These are phyloP conservation scores for Phytopythium cucurbitacearum DNA, from an alignment of 352 stramenopile species.

Conservation along the genomic window DNA sequence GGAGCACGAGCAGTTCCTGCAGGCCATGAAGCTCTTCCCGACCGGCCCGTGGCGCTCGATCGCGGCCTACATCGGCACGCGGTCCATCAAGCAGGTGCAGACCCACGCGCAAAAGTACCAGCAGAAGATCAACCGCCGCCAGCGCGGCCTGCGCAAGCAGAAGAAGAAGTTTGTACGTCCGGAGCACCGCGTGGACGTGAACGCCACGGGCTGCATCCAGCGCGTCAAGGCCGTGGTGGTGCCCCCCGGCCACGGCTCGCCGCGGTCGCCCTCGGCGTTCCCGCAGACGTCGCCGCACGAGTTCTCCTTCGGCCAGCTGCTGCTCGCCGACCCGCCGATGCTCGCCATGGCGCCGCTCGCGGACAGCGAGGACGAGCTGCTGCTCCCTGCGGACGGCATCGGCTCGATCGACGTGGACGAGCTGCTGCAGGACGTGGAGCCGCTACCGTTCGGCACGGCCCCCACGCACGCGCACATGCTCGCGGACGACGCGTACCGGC, in stretches of 20 bases:
- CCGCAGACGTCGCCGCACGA: slow-evolving; percentile 14
- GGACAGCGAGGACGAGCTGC: slow-evolving; percentile 18
- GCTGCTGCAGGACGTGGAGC: slow-evolving; percentile 27
- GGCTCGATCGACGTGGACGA: slow-evolving; percentile 25
- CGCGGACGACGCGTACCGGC: slow-evolving; percentile 39
- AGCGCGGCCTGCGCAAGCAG: slow-evolving; percentile 76
- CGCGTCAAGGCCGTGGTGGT: slow-evolving; percentile 37
- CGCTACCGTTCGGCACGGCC: slow-evolving; percentile 44
- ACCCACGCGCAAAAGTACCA: slow-evolving; percentile 87
- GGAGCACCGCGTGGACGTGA: slow-evolving; percentile 69
- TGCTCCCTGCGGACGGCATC: slow-evolving; percentile 20
- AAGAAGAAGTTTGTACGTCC: slow-evolving; percentile 77
- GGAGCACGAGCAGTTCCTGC: slow-evolving; percentile 80
- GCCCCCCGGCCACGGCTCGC: slow-evolving; percentile 19
- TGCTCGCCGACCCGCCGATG: slow-evolving; percentile 11
- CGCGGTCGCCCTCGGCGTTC: slow-evolving; percentile 35
- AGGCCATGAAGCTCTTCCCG: slow-evolving; percentile 79
- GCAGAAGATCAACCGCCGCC: slow-evolving; percentile 79
- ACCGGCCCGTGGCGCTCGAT: slow-evolving; percentile 73
- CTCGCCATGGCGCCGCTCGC: slow-evolving; percentile 1
- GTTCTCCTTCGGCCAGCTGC: slow-evolving; percentile 23
- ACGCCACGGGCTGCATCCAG: slow-evolving; percentile 62
- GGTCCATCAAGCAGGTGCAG: slow-evolving; percentile 81
- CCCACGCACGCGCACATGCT: slow-evolving; percentile 36
- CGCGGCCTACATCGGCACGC: slow-evolving; percentile 67